Conservation (phyloP, 2,329 filamentous ascomycete species). For the Plenodomus lindquistii region DNA sequence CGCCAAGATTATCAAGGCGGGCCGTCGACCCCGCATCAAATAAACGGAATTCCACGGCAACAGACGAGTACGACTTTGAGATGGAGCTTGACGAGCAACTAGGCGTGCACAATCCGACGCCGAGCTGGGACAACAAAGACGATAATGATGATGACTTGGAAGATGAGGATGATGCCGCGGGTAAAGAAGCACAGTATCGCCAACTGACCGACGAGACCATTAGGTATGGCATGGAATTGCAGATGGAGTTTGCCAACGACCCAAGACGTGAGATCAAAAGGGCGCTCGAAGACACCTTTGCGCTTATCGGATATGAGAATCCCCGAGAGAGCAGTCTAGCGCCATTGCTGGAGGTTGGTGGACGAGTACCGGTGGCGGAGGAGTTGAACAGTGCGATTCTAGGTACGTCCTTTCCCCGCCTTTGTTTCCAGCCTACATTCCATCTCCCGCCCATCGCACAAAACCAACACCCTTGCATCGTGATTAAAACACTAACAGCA, state of each 20-base stretch:
- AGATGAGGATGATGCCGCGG: constrained; percentile 39
- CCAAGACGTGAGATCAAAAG: constrained; percentile 70
- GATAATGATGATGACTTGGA: constrained; percentile 23
- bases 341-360: constrained; percentile 75
- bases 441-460: background rate
- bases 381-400: constrained; percentile 93
- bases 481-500: constrained; percentile 1
- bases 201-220: constrained; percentile 71
- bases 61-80: constrained; percentile 59
- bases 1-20: constrained; percentile 34
- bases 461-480: too few relatives aligned
- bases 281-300: constrained; percentile 81
- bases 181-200: constrained; percentile 33
- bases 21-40: constrained; percentile 29
- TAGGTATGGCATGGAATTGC: constrained; percentile 76
- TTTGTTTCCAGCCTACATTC: background rate
- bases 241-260: constrained; percentile 76
- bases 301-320: constrained; percentile 83
- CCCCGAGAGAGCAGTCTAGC: constrained; percentile 76
- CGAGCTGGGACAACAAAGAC: constrained; percentile 30
- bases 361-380: constrained; percentile 80
- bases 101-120: constrained; percentile 37
- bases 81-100: constrained; percentile 61
- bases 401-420: constrained; percentile 54
- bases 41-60: constrained; percentile 45